These are phyloP conservation scores for Xylaria scruposa DNA, from an alignment of 495 filamentous ascomycete genomes.

Conservation along the genomic window DNA sequence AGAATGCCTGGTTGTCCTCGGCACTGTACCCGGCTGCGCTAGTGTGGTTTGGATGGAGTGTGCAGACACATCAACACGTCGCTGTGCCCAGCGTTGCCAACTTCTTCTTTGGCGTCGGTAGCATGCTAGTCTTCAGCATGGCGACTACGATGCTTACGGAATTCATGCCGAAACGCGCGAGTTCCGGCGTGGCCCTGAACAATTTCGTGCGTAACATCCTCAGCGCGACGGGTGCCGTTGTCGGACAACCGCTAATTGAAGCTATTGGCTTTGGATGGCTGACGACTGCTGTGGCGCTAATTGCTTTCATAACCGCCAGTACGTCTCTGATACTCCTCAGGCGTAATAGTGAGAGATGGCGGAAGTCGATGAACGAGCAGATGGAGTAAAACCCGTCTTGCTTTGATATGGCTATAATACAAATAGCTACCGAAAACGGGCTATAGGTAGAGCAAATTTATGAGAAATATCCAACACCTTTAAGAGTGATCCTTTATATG, in stretches of 20 bases:
- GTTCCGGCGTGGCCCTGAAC: conserved; percentile 81
- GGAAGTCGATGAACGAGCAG: conserved; percentile 67
- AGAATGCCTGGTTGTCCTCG: conserved; percentile 87
- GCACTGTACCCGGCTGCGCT: conserved; percentile 75
- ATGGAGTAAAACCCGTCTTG: conserved; percentile 17
- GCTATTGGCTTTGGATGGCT: conserved; percentile 90
- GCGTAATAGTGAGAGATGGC: conserved; percentile 70
- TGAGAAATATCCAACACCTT: background rate
- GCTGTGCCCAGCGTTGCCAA: conserved; percentile 70
- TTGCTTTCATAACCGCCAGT: conserved; percentile 61
- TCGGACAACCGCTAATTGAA: conserved; percentile 78
- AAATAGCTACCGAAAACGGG: background rate
- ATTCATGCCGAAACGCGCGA: conserved; percentile 81
- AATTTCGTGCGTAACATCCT: conserved; percentile 91
- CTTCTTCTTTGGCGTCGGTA: conserved; percentile 86
- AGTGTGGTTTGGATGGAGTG: conserved; percentile 66
- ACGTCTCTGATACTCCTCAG: conserved; percentile 70
- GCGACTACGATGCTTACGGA: conserved; percentile 87
- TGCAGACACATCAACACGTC: conserved; percentile 51
- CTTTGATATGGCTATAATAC: background rate
- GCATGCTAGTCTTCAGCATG: conserved; percentile 86
- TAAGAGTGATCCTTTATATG: background rate
- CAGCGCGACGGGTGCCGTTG: conserved; percentile 74
- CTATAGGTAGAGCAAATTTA: background rate
- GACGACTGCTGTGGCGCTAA: conserved; percentile 77